Evolutionary conservation across 1,284 basidiomycete species (phyloP).

Genomic region (Moesziomyces sp.): DNA sequence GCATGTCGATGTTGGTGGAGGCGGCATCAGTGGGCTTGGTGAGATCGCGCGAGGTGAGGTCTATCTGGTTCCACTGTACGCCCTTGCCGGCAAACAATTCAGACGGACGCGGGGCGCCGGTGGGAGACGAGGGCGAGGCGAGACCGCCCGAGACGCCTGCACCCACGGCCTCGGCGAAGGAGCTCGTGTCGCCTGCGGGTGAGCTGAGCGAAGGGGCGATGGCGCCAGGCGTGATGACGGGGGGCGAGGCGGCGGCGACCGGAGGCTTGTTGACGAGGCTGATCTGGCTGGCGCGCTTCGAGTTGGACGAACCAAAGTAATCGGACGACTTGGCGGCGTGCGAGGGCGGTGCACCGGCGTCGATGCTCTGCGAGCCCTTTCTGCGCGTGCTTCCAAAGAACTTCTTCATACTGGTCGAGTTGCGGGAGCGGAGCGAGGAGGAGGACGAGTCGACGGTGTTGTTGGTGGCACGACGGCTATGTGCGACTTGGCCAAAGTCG

Average conservation of each 20-base stretch:
- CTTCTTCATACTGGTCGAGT: slow-evolving; percentile 48
- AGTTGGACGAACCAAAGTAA: slow-evolving; percentile 16
- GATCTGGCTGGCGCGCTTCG: slow-evolving; percentile 23
- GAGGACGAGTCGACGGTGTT: slow-evolving; percentile 32
- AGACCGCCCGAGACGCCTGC: slow-evolving; percentile 20
- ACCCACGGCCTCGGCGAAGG: slow-evolving; percentile 23
- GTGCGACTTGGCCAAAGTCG: slow-evolving; percentile 24
- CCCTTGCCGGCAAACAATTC: slow-evolving; percentile 61
- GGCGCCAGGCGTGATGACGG: slow-evolving; percentile 23
- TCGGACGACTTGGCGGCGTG: slow-evolving; percentile 10
- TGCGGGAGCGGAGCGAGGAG: slow-evolving; percentile 34
- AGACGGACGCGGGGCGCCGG: slow-evolving; percentile 40
- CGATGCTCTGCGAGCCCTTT: slow-evolving; percentile 42
- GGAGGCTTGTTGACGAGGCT: slow-evolving; percentile 21
- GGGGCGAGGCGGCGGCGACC: slow-evolving; percentile 10
- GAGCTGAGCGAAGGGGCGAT: slow-evolving; percentile 25
- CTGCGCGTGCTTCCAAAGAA: slow-evolving; percentile 48
- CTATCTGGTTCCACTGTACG: slow-evolving; percentile 56
- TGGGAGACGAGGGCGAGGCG: slow-evolving; percentile 2
- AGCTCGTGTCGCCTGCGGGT: slow-evolving; percentile 12
- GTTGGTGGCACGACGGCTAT: slow-evolving; percentile 18
- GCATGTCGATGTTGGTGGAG: slow-evolving; percentile 40
- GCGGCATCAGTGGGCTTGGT: slow-evolving; percentile 25
- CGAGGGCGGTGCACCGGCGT: slow-evolving; percentile 11
- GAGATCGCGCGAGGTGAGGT: slow-evolving; percentile 42